These are phyloP conservation scores for Trichoderma endophyticum DNA, from an alignment of 2,329 filamentous ascomycete species.

Conservation along the genomic window DNA sequence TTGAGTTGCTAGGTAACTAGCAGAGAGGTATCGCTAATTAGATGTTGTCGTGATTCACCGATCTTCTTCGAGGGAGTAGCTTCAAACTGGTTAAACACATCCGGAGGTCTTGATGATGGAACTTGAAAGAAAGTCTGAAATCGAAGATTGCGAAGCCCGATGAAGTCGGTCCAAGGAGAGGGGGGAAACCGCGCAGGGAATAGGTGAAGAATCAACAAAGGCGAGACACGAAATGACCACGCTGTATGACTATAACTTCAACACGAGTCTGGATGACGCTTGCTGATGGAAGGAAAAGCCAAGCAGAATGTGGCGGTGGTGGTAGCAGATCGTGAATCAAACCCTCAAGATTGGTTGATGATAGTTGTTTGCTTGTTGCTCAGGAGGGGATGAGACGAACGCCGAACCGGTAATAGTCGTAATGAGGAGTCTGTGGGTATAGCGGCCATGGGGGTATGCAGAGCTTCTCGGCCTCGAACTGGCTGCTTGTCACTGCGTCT, in stretches of 20 bases:
- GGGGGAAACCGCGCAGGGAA: not conserved
- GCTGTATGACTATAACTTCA: not conserved
- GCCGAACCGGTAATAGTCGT: not conserved
- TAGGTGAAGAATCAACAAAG: not conserved
- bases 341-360: not conserved
- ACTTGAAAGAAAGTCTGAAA: not conserved
- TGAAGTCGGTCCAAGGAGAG: not conserved
- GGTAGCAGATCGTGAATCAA: not conserved
- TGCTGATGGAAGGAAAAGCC: not conserved
- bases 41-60: not conserved
- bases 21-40: not conserved
- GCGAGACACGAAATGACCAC: not conserved
- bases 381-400: slow-evolving; percentile 3
- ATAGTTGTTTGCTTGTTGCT: not conserved
- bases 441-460: not conserved
- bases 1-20: not conserved
- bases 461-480: not conserved
- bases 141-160: not conserved
- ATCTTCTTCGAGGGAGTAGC: not conserved
- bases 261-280: not conserved
- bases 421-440: slow-evolving; percentile 9
- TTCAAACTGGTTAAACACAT: not conserved
- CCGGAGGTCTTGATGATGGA: not conserved
- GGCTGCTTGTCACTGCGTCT: slow-evolving; percentile 5
- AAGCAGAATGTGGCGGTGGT: not conserved